Evolutionary conservation across 1,284 basidiomycete genomes (phyloP).

Genomic region (Fomitiporia mediterranea): DNA sequence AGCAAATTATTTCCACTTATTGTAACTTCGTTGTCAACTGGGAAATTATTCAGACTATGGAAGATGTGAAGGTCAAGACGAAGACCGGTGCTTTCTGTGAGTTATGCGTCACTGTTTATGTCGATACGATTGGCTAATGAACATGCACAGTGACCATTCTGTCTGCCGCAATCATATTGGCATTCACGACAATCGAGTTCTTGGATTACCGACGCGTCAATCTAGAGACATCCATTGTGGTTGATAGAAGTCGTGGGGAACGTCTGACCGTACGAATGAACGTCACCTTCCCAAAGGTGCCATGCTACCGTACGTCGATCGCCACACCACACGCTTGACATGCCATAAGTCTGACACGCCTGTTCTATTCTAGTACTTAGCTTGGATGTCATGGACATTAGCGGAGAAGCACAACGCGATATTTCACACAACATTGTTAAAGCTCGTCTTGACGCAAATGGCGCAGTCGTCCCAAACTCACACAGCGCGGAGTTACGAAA

Average conservation of each 20-base stretch:
- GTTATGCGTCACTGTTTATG: slow-evolving; percentile 27
- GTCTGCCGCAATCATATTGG: slow-evolving; percentile 87
- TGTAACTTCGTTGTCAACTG: slow-evolving; percentile 14
- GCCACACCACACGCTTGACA: neutral
- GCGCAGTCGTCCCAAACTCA: slow-evolving; percentile 54
- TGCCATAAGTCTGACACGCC: neutral
- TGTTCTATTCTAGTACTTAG: slow-evolving; percentile 66
- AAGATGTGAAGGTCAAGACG: slow-evolving; percentile 97
- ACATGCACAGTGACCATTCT: slow-evolving; percentile 80
- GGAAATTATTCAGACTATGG: slow-evolving; percentile 68
- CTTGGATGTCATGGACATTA: slow-evolving; percentile 97
- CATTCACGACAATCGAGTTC: slow-evolving; percentile 91
- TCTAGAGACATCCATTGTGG: slow-evolving; percentile 85
- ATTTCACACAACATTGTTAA: slow-evolving; percentile 88
- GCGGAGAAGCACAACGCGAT: slow-evolving; percentile 90
- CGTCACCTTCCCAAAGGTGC: slow-evolving; percentile 93
- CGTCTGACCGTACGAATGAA: slow-evolving; percentile 91
- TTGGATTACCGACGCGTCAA: slow-evolving; percentile 89
- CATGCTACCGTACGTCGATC: slow-evolving; percentile 82
- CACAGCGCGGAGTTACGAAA: slow-evolving; percentile 69
- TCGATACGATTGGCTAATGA: neutral
- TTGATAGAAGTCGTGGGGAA: slow-evolving; percentile 93
- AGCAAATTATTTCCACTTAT: slow-evolving; percentile 25
- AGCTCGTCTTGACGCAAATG: slow-evolving; percentile 65
- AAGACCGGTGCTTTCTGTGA: slow-evolving; percentile 85